These are phyloP conservation scores for Boletus rex-veris DNA, from an alignment of 768 basidiomycete genomes.

Conservation along the genomic window DNA sequence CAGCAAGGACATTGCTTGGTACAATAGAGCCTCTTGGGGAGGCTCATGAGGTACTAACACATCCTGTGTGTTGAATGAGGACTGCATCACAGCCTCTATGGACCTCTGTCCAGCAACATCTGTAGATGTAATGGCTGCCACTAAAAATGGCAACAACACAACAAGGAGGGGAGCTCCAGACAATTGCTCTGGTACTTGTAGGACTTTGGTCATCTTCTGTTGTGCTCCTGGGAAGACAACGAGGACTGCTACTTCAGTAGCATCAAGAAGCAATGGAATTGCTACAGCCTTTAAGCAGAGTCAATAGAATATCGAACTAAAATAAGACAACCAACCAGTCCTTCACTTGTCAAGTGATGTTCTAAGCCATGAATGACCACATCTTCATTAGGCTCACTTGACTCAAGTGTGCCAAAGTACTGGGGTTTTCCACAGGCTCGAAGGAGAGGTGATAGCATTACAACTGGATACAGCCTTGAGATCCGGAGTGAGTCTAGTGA, in stretches of 20 bases:
- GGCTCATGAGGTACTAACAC: not conserved
- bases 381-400: conserved; percentile 39
- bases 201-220: conserved; percentile 31
- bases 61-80: not conserved
- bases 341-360: conserved; percentile 43
- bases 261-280: conserved; percentile 46
- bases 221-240: conserved; percentile 50
- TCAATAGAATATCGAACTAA: conserved; percentile 3
- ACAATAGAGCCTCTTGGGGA: conserved; percentile 13
- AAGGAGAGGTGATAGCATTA: conserved; percentile 46
- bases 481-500: conserved; percentile 42
- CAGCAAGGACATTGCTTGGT: conserved; percentile 34
- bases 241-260: conserved; percentile 47
- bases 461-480: conserved; percentile 44
- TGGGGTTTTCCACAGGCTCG: conserved; percentile 46
- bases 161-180: conserved; percentile 20
- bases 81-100: conserved; percentile 8
- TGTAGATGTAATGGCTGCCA: conserved; percentile 12
- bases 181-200: conserved; percentile 39
- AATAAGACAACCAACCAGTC: conserved; percentile 39
- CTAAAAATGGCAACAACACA: conserved; percentile 25
- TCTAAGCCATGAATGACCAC: conserved; percentile 40
- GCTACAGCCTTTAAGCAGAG: conserved; percentile 42
- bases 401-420: conserved; percentile 51
- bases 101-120: conserved; percentile 17